phyloP scores from a whole-genome alignment of 2,329 filamentous ascomycete species.

The Bertia moriformis region DNA sequence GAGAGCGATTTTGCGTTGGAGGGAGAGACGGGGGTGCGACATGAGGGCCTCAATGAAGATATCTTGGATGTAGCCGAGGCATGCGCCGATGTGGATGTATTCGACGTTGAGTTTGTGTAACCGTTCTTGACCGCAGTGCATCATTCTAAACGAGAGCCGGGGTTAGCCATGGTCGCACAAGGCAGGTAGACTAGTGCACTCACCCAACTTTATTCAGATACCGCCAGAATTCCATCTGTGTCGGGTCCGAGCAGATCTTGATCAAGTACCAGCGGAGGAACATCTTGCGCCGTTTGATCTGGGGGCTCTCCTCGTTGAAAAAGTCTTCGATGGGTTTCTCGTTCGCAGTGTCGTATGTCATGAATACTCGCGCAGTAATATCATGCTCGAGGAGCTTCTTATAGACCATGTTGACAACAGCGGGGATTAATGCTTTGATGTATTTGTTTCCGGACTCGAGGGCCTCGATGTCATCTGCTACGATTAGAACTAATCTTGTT shows the following conservation, averaged over 20 bases:
- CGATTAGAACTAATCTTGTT: conserved; percentile 8
- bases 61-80: conserved; percentile 64
- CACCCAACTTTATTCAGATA: conserved; percentile 72
- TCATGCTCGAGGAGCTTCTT: conserved; percentile 68
- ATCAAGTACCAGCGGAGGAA: conserved; percentile 63
- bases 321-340: conserved; percentile 47
- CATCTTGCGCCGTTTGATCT: conserved; percentile 66
- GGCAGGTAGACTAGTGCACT: too few relatives aligned
- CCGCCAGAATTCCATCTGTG: conserved; percentile 66
- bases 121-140: conserved; percentile 66
- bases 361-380: conserved; percentile 67
- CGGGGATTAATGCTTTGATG: conserved; percentile 68
- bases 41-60: conserved; percentile 65
- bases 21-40: conserved; percentile 50
- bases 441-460: conserved; percentile 58
- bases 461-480: conserved; percentile 59
- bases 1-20: conserved; percentile 57
- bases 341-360: conserved; percentile 44
- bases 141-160: conserved; percentile 33
- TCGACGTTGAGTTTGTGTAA: conserved; percentile 63
- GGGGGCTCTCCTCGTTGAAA: conserved; percentile 54
- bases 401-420: conserved; percentile 74
- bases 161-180: background rate
- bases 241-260: conserved; percentile 61
- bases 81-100: conserved; percentile 64